phyloP scores from a whole-genome alignment of 495 filamentous ascomycete species.

The Aspergillus indologenus region DNA sequence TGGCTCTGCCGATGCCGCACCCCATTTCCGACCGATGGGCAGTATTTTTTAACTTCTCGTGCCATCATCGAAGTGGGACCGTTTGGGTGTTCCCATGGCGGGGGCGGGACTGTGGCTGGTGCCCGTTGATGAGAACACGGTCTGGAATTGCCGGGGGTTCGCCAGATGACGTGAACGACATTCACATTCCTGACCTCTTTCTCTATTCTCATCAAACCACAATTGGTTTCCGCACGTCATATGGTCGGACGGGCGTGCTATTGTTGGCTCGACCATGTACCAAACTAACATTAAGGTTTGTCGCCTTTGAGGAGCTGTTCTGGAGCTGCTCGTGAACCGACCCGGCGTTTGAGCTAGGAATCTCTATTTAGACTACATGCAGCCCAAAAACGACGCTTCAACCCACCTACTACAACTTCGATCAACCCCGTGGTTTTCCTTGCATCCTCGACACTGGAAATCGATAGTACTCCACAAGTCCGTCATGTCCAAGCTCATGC shows the following conservation, averaged over 20 bases:
- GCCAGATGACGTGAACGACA: constrained; percentile 5
- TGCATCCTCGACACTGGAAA: too few species aligned
- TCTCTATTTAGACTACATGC: neutral
- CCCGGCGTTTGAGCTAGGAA: neutral
- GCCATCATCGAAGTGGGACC: neutral
- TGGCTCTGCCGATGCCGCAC: neutral
- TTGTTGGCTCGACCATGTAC: neutral
- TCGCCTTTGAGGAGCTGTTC: neutral
- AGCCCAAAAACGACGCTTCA: neutral
- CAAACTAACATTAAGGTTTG: neutral
- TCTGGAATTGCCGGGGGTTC: neutral
- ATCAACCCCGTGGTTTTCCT: neutral
- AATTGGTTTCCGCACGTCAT: neutral
- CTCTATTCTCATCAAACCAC: neutral
- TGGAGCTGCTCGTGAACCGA: neutral
- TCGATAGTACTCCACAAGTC: neutral
- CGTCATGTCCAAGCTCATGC: constrained; percentile 62
- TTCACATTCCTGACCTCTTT: neutral
- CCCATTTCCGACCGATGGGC: neutral
- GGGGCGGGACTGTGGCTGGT: constrained; percentile 2
- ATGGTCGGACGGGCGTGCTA: neutral
- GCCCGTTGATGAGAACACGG: neutral
- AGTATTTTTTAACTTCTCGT: neutral
- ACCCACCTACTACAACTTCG: neutral
- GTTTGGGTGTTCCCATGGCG: neutral